Percentiles rank a stretch among this genome's conserved stretches.
phyloP scores from a whole-genome alignment of 345 rosid species.

The Sisymbrium irio region DNA sequence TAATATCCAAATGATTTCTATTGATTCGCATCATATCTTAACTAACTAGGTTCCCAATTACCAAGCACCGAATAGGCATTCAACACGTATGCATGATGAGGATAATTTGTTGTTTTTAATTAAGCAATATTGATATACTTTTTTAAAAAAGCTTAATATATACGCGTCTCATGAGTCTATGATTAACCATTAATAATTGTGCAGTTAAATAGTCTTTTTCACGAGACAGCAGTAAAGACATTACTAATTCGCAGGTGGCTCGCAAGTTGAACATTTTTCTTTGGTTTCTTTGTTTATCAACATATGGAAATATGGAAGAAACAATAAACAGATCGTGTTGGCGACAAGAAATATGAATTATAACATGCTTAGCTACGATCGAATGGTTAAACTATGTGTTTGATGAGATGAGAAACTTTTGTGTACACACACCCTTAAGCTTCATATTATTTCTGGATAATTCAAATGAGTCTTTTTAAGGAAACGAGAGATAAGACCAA shows the following conservation, averaged over 20 bases:
- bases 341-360: background rate
- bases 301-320: constrained; percentile 10
- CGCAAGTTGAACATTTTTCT: background rate
- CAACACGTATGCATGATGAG: constrained; percentile 10
- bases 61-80: constrained; percentile 9
- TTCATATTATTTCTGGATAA: background rate
- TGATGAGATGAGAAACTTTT: background rate
- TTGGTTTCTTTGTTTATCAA: background rate
- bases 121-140: background rate
- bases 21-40: constrained; percentile 17
- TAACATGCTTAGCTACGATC: background rate
- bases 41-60: constrained; percentile 19
- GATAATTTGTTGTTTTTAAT: background rate
- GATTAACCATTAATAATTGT: constrained; percentile 17
- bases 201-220: constrained; percentile 14
- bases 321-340: background rate
- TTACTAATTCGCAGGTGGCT: constrained; percentile 14
- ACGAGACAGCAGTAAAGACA: background rate
- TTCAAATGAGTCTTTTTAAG: background rate
- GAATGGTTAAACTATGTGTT: constrained; percentile 1
- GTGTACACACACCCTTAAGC: background rate
- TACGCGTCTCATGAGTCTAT: background rate
- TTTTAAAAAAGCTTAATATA: background rate
- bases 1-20: constrained; percentile 16
- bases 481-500: background rate